Evolutionary conservation across 2,329 filamentous ascomycete species (phyloP), one percentile per base, ranked within the genome.

Genomic region (Cercospora canescens): DNA sequence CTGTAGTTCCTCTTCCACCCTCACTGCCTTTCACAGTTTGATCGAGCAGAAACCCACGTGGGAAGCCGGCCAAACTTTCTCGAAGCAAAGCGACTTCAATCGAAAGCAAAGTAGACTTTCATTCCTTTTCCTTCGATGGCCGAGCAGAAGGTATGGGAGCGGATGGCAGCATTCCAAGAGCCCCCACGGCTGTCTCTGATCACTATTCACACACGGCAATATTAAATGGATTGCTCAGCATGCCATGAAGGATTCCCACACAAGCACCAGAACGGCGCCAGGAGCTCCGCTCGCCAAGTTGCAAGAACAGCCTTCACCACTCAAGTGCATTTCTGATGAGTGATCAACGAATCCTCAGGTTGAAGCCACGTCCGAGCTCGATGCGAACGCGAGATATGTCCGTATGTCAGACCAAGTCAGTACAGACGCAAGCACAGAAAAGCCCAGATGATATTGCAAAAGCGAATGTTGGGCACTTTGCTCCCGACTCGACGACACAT

Each of bases 261-360:
- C 39, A 45, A 24, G 39, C 39, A 24, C 14, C 24, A 2, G 1
- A 21, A 45, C 18, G 18, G 39, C 14, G 39, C 39, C 8, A 21
- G 39, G 18, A 21, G 39, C 39, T 45, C 39, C 39, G 24, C 18
- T 45, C 39, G 39, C 39, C 39, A 45, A 21, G 24, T 45, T 45
- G n/a, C 18, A 45, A 45, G 39, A 21, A 8, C 18, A 21, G 39
- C 39, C n/a, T 21, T n/a, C 9, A 24, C 9, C 39, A 21, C 18
- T 18, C 39, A 21, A 45, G n/a, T 11, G 24, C 39, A 24, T 48
- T 52, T 21, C 9, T 64, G 55, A 64, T 64, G 56, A 64, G 62
- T 64, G 56, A 64, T 64, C 56, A 56, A n/a, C 6, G 60, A 64
- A 54, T 48, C 24, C 37, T 45, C 34, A 28, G 11, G n/a, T 11